Evolutionary conservation across 2,329 filamentous ascomycete species (phyloP), one percentile per base, ranked within the genome.

Genomic region (Alternaria postmessia): DNA sequence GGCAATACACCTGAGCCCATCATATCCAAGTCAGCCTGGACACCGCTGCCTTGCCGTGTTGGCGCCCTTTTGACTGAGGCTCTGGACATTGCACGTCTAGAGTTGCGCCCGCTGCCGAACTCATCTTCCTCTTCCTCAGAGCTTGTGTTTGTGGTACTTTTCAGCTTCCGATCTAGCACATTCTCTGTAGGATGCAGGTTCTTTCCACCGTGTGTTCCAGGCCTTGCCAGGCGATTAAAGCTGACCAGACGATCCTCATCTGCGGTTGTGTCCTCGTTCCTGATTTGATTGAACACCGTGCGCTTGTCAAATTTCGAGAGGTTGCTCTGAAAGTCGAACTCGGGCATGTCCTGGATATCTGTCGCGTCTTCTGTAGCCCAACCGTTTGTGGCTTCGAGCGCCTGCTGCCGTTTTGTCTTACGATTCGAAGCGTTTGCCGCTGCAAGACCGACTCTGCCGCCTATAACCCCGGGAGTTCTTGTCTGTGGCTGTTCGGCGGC

Each of bases 331-430:
- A 98, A 98, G 78, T 98, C 94, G 70, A 98, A 98, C 62, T 98
- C 95, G 11, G 91, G 92, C 83, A 95, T 87, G 75, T 96, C 94
- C 79, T 94, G 92, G 22, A 95, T 92, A 75, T 98, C 95, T 0
- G 93, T 97, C 22, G 94, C 94, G 73, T 98, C 94, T 75, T 97
- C 95, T 0, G 94, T 97, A 4, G 92, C 93, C 94, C 94, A 98
- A 4, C 93, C 94, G 75, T 93, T 96, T 43, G 92, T 79, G 54
- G 85, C 82, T 57, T 87, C 85, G 74, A 78, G 78, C 71, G 80
- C 81, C 58, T 81, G 82, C 65, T 83, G 82, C 28, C 82, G 82
- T 56, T 81, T 81, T 30, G 73, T 76, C 69, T 80, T 81, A 58
- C 75, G 79, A 53, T 76, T 79, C 42, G 76, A 79, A 11, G 73